Conservation (phyloP, 805 yeast species). For the Kregervanrija pseudodelftensis region DNA sequence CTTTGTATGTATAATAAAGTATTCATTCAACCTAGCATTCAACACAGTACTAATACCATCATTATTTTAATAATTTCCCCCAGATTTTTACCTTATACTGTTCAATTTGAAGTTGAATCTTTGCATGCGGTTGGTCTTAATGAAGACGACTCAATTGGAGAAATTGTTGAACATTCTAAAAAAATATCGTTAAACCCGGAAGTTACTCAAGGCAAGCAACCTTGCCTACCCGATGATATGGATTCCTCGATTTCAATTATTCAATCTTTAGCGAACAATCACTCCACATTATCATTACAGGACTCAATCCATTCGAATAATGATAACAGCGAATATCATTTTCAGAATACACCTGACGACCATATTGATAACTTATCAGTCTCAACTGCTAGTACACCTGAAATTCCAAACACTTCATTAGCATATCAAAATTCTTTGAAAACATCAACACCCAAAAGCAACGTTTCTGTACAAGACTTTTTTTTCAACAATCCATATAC, state of each 20-base stretch:
- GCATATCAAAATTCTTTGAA: background rate
- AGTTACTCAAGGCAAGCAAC: background rate
- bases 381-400: constrained; percentile 1
- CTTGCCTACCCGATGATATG: background rate
- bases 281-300: constrained; percentile 6
- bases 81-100: constrained; percentile 68
- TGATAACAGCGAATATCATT: background rate
- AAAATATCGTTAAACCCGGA: constrained; percentile 3
- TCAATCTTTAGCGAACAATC: constrained; percentile 14
- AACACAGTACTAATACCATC: constrained; percentile 11
- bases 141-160: constrained; percentile 14
- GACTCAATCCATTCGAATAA: constrained; percentile 8
- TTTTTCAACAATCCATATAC: constrained; percentile 33
- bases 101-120: constrained; percentile 48
- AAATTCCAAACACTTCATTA: no score
- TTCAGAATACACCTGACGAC: constrained; percentile 2
- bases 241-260: constrained; percentile 21
- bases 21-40: no score
- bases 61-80: constrained; percentile 9
- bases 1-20: constrained; percentile 42
- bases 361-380: constrained; percentile 10
- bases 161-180: constrained; percentile 22
- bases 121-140: constrained; percentile 6
- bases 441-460: constrained; percentile 9
- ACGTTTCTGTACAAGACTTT: constrained; percentile 46